phyloP scores from a whole-genome alignment of 805 yeast species.

The Yarrowia alimentaria region DNA sequence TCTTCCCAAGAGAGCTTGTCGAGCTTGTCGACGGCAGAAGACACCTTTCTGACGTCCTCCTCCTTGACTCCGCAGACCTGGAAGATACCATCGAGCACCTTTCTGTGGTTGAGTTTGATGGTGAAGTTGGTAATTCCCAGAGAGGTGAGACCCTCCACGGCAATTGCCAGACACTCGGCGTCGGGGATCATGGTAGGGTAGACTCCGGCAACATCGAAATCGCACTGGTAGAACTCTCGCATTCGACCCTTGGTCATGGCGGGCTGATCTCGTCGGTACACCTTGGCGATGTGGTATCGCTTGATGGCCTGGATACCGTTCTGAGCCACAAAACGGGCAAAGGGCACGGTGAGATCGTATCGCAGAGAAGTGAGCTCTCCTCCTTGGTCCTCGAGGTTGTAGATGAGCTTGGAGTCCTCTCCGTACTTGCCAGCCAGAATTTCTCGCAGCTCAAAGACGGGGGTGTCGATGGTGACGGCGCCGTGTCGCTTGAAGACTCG shows the following conservation, averaged over 20 bases:
- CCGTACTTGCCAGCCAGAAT: conserved; percentile 97
- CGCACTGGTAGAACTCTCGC: conserved; percentile 99
- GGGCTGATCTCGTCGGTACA: conserved; percentile 98
- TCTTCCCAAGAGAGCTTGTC: conserved; percentile 96
- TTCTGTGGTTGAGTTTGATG: conserved; percentile 91
- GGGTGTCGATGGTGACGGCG: conserved; percentile 97
- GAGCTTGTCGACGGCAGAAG: conserved; percentile 94
- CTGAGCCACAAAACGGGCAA: conserved; percentile 96
- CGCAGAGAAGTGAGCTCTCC: conserved; percentile 95
- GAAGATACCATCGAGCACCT: conserved; percentile 93
- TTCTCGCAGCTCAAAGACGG: conserved; percentile 94
- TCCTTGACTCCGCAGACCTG: conserved; percentile 91
- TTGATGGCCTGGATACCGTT: conserved; percentile 86
- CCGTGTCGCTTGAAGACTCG: conserved; percentile 89
- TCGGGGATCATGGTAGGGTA: conserved; percentile 97
- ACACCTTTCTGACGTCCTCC: conserved; percentile 88
- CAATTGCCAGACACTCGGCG: conserved; percentile 77
- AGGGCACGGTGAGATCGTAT: conserved; percentile 96
- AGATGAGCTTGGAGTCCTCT: conserved; percentile 95
- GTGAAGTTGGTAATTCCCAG: conserved; percentile 88
- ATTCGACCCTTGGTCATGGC: conserved; percentile 99
- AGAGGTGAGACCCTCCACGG: conserved; percentile 79
- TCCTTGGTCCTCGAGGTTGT: conserved; percentile 97
- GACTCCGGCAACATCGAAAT: conserved; percentile 91
- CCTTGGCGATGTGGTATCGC: conserved; percentile 96